Percentiles rank a stretch among this genome's conserved stretches.
Conservation (phyloP, 2,329 filamentous ascomycete genomes). For the Penicillium sp. region DNA sequence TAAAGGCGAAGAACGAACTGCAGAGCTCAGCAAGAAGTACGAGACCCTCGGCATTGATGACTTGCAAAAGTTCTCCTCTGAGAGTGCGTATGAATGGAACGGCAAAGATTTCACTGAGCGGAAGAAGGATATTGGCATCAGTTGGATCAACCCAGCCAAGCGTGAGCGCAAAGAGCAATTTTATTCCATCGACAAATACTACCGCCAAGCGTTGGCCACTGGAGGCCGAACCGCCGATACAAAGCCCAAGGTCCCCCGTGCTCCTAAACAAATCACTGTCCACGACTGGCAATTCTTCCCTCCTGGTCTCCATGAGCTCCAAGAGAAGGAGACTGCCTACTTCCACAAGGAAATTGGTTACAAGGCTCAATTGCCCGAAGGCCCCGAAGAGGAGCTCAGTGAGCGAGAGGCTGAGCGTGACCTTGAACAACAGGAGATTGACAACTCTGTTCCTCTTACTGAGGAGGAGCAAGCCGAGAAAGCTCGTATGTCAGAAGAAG, state of each 20-base stretch:
- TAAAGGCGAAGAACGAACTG: slow-evolving; percentile 83
- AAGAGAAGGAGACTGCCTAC: slow-evolving; percentile 93
- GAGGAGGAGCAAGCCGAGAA: slow-evolving; percentile 90
- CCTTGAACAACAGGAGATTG: slow-evolving; percentile 86
- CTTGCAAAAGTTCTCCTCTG: slow-evolving; percentile 93
- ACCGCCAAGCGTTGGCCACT: slow-evolving; percentile 83
- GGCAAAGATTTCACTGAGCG: slow-evolving; percentile 89
- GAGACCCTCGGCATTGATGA: slow-evolving; percentile 97
- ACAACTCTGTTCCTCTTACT: slow-evolving; percentile 81
- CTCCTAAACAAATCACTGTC: slow-evolving; percentile 85
- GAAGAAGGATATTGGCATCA: slow-evolving; percentile 89
- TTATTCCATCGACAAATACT: slow-evolving; percentile 99
- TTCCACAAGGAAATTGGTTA: slow-evolving; percentile 96
- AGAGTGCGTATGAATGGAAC: slow-evolving; percentile 99
- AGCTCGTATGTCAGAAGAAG: slow-evolving; percentile 72
- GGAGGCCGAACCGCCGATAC: slow-evolving; percentile 74
- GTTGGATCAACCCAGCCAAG: slow-evolving; percentile 97
- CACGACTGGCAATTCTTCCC: slow-evolving; percentile 99
- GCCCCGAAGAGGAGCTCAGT: slow-evolving; percentile 79
- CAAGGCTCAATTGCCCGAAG: slow-evolving; percentile 86
- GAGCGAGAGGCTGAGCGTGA: slow-evolving; percentile 85
- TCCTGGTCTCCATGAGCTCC: slow-evolving; percentile 74
- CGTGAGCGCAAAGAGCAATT: slow-evolving; percentile 97
- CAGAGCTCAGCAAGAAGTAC: slow-evolving; percentile 87
- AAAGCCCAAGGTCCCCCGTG: slow-evolving; percentile 92